A percentile compares a stretch with the other conserved stretches of the same genome.
Conservation (phyloP, 2,329 filamentous ascomycete genomes). For the Ilyonectria sp. region DNA sequence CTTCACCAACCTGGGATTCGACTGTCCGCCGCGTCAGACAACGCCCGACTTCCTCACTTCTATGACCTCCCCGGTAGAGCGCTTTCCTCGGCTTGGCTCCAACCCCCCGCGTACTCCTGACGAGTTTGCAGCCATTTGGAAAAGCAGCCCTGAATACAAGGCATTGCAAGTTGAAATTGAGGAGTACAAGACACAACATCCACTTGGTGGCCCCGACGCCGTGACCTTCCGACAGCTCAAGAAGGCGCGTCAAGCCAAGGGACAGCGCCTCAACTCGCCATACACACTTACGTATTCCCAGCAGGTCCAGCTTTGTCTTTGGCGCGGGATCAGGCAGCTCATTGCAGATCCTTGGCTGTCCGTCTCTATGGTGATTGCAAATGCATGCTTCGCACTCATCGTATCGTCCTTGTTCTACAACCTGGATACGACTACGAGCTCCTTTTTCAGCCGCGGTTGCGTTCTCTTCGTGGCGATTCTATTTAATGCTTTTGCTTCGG, state of each 20-base stretch:
- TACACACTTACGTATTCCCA: slow-evolving; percentile 63
- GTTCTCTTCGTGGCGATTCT: slow-evolving; percentile 67
- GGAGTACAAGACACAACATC: slow-evolving; percentile 52
- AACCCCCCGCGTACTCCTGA: slow-evolving; percentile 51
- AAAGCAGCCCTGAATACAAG: slow-evolving; percentile 35
- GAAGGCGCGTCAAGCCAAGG: slow-evolving; percentile 42
- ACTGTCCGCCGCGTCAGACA: slow-evolving; percentile 72
- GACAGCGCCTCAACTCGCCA: slow-evolving; percentile 61
- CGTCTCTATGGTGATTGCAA: slow-evolving; percentile 19
- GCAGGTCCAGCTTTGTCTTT: slow-evolving; percentile 60
- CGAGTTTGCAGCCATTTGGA: slow-evolving; percentile 55
- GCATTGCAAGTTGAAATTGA: slow-evolving; percentile 33
- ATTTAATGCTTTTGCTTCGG: slow-evolving; percentile 61
- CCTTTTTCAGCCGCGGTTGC: slow-evolving; percentile 62
- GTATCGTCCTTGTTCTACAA: slow-evolving; percentile 66
- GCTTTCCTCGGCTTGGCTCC: slow-evolving; percentile 48
- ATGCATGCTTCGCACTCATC: slow-evolving; percentile 56
- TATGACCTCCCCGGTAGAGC: slow-evolving; percentile 57
- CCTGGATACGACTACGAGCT: slow-evolving; percentile 56
- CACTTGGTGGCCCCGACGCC: slow-evolving; percentile 27
- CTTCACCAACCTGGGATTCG: slow-evolving; percentile 73
- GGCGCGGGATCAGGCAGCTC: slow-evolving; percentile 56
- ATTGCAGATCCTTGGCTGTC: slow-evolving; percentile 44
- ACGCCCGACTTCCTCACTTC: slow-evolving; percentile 76
- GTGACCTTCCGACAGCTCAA: slow-evolving; percentile 38